Base-by-base conservation (phyloP, 2,329 filamentous ascomycete genomes). In the Trichoderma aggressivum region DNA sequence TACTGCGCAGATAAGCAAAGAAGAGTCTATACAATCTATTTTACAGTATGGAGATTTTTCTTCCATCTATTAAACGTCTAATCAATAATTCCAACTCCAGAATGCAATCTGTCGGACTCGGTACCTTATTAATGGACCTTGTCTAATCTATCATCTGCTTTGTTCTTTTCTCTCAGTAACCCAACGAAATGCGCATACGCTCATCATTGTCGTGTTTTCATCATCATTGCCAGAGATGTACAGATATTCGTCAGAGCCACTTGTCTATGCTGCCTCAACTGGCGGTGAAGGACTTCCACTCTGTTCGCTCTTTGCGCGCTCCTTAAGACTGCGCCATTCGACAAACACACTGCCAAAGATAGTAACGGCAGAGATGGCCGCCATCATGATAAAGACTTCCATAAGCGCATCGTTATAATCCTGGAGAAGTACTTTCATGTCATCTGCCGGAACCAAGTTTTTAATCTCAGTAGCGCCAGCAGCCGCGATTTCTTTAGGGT, bases 281-380 rank as follows among this genome's bases (percentile, higher is more conserved):
- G n/a, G 28, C 10, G 18, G 26, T 11, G 26, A 58, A 16, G 16
- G 5, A 12, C 56, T 2, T 68, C 64, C 28, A 16, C 43, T 21
- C 43, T 50, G 43, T 3, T 50, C 43, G 8, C 8, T 59, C 34
- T 47, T 43, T 18, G 64, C 64, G n/a, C 64, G 64, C 16, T 36
- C 55, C 18, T 68, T 68, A 7, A 68, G 21, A 8, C 64, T 68
- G 24, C 28, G 34, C 64, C 64, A 68, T 34, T 68, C 64, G 26
- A 68, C 55, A 34, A 59, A 50, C 6, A 59, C 26, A 14, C 53
- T 47, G n/a, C 64, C 64, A n/a, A 68, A 26, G 1, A 59, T 7
- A 1, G 55, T 60, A 3, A 30, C 53, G 16, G 64, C 55, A 11
- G 64, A 32, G n/a, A 39, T 34, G 1, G 34, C 64, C 14, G 50